Percentiles rank a stretch among this genome's conserved stretches.
Conservation (phyloP, 2,329 filamentous ascomycete genomes). For the Clathrospora elynae region DNA sequence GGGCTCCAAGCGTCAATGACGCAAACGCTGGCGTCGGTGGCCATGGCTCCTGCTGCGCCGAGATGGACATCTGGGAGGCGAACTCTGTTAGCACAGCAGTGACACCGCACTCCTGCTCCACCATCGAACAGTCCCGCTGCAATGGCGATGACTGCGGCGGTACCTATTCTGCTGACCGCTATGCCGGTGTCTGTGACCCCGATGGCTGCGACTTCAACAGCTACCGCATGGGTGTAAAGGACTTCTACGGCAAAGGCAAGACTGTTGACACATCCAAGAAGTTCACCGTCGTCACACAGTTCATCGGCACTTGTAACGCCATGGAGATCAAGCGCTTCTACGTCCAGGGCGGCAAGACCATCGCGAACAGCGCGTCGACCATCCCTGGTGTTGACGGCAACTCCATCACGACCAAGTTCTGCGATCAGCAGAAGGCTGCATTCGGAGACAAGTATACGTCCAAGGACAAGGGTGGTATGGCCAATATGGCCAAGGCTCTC, state of each 20-base stretch:
- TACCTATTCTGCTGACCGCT: constrained; percentile 60
- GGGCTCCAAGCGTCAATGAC: constrained; percentile 59
- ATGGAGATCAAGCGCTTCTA: constrained; percentile 55
- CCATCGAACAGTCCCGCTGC: constrained; percentile 59
- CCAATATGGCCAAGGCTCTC: constrained; percentile 61
- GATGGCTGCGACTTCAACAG: constrained; percentile 66
- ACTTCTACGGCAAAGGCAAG: constrained; percentile 65
- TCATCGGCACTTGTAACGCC: constrained; percentile 50
- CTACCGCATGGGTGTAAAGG: constrained; percentile 67
- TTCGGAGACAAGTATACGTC: constrained; percentile 54
- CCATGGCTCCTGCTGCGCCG: constrained; percentile 65
- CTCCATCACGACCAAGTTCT: constrained; percentile 40
- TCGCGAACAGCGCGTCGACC: constrained; percentile 52
- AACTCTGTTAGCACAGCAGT: constrained; percentile 66
- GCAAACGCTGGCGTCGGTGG: constrained; percentile 58
- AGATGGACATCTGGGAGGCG: constrained; percentile 70
- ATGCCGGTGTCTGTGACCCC: constrained; percentile 67
- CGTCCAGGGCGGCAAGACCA: constrained; percentile 55
- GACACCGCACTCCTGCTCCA: constrained; percentile 67
- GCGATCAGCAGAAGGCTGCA: constrained; percentile 35
- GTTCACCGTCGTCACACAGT: constrained; percentile 58
- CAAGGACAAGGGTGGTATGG: constrained; percentile 61
- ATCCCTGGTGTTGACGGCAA: constrained; percentile 52
- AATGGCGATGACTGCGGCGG: constrained; percentile 52
- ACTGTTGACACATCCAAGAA: constrained; percentile 49